Conservation (phyloP, 2,329 filamentous ascomycete species). For the Chrysoporthe puriensis region DNA sequence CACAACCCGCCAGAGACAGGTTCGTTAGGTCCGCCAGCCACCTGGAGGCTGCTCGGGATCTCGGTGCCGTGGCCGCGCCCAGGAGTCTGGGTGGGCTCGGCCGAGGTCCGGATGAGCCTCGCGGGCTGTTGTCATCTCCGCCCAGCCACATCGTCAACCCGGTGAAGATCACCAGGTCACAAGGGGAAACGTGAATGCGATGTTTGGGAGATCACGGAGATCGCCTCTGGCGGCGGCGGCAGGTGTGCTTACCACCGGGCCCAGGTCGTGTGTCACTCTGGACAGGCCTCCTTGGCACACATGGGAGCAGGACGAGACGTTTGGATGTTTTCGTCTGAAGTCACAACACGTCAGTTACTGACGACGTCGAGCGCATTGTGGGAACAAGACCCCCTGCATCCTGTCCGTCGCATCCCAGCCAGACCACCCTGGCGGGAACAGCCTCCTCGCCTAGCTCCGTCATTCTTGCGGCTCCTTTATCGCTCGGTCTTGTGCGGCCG, state of each 20-base stretch:
- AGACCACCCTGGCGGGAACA: neutral
- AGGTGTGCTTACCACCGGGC: neutral
- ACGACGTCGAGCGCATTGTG: slow-evolving; percentile 9
- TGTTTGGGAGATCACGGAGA: slow-evolving; percentile 6
- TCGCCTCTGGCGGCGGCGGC: neutral
- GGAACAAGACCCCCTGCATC: slow-evolving; percentile 3
- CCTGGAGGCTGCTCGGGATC: no score
- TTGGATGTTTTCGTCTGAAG: slow-evolving; percentile 17
- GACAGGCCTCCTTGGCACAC: slow-evolving; percentile 1
- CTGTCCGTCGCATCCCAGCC: no score
- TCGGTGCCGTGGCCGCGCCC: neutral
- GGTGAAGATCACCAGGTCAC: neutral
- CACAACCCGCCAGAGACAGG: neutral
- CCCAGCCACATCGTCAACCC: slow-evolving; percentile 6
- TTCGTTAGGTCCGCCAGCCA: no score
- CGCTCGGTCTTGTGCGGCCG: neutral
- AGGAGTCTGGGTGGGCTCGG: neutral
- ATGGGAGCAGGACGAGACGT: slow-evolving; percentile 2
- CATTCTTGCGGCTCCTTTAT: slow-evolving; percentile 7
- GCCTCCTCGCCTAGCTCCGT: neutral
- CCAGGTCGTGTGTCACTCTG: neutral
- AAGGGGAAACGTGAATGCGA: neutral
- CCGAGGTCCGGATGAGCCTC: neutral
- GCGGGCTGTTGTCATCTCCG: neutral
- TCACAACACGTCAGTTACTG: slow-evolving; percentile 13